These are phyloP conservation scores for Ophiostoma triangulosporum DNA, from an alignment of 2,329 filamentous ascomycete genomes.

Conservation along the genomic window DNA sequence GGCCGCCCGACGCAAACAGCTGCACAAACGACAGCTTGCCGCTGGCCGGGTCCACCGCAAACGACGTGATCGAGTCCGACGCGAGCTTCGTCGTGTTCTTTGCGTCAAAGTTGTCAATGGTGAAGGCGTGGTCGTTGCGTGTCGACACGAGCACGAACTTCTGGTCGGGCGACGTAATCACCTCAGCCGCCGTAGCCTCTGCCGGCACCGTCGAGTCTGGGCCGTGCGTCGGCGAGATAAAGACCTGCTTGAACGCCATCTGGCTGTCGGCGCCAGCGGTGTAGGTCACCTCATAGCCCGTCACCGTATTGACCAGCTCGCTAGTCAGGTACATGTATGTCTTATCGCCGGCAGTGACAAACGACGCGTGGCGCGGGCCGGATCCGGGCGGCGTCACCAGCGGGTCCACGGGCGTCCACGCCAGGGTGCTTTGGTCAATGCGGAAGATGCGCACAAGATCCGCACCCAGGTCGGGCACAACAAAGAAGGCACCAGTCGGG, in stretches of 20 bases:
- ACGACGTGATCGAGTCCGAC: conserved; percentile 53
- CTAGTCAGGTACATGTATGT: conserved; percentile 47
- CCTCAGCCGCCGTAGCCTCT: conserved; percentile 39
- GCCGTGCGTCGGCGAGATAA: conserved; percentile 34
- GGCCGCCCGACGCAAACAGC: conserved; percentile 49
- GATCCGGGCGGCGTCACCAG: conserved; percentile 35
- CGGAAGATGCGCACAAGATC: conserved; percentile 46
- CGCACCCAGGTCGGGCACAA: conserved; percentile 53
- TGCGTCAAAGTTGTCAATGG: conserved; percentile 32
- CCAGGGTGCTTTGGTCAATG: conserved; percentile 34
- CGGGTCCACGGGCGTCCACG: conserved; percentile 26
- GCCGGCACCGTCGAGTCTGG: conserved; percentile 26
- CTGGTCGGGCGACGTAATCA: conserved; percentile 42
- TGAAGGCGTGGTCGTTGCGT: conserved; percentile 45
- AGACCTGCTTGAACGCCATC: conserved; percentile 33
- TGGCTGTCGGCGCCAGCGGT: conserved; percentile 19
- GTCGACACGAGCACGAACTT: conserved; percentile 55
- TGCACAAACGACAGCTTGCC: conserved; percentile 43
- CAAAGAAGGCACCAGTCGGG: conserved; percentile 47
- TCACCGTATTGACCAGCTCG: conserved; percentile 45
- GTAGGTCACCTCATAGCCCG: conserved; percentile 44
- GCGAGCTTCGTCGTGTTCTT: conserved; percentile 30
- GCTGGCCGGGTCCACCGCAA: conserved; percentile 37
- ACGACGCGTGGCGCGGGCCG: conserved; percentile 53
- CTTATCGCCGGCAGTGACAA: conserved; percentile 30